Evolutionary conservation across 1,284 basidiomycete species (phyloP), one percentile per base, ranked within the genome.

Genomic region (Ceratobasidium sp.): DNA sequence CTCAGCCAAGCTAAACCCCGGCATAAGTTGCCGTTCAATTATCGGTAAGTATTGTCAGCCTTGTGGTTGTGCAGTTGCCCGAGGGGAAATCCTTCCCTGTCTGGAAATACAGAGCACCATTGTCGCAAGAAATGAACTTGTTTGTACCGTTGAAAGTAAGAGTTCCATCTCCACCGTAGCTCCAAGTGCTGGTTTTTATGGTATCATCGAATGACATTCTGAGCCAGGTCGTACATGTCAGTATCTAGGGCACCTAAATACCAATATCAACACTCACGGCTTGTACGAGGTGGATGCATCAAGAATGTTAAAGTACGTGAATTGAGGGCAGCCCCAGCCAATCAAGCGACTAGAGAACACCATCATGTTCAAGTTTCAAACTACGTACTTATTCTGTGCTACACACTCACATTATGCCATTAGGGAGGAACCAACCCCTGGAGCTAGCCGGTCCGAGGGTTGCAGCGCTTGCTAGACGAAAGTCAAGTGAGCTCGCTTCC

Each of bases 21-120:
- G 33, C 33, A 33, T 4, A 33, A 33, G 33, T 4, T 33, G 33
- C 33, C 33, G 33, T 33, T 33, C 33, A 33, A 4, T 33, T 33
- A 33, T 33, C 33, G 33, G 33, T 33, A 1, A 33, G n/a, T n/a
- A 46, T 68, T 3, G 42, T 28, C 68, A 70, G 42, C 28, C 51
- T 49, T 26, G 68, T 70, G 23, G 68, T 70, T 12, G 68, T 70
- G 39, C 68, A 70, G 44, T 70, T 70, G 26, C 68, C 53, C 15
- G 26, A 15, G 7, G 68, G 68, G 51, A 70, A 9, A 56, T 70
- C 51, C 20, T n/a, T 70, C 20, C 68, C 68, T 10, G 68, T 70
- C 39, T 70, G 68, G n/a, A 70, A 58, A 53, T 70, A 70, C 6
- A 70, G 39, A 6, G 49, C 68, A 12, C 68, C 68, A 20, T 40